These are phyloP conservation scores for Dichotomopilus funicola DNA, from an alignment of 2,329 filamentous ascomycete species.

Conservation along the genomic window DNA sequence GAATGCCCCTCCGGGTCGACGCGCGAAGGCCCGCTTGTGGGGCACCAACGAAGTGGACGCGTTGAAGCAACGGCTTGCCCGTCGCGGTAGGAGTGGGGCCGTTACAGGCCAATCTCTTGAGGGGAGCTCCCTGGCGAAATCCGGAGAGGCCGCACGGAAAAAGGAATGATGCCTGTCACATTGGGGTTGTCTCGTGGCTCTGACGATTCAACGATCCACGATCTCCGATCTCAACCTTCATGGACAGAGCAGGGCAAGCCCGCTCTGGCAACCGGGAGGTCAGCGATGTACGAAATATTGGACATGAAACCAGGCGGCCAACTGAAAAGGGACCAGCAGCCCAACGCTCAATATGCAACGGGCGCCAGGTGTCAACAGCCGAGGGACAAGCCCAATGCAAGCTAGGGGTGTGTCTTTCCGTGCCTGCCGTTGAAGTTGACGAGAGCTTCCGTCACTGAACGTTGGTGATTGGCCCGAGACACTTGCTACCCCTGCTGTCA, in stretches of 20 bases:
- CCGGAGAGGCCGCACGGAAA: neutral
- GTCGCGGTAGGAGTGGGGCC: neutral
- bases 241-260: too few relatives aligned
- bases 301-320: neutral
- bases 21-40: slow-evolving; percentile 15
- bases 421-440: neutral
- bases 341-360: too few relatives aligned
- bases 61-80: slow-evolving; percentile 9
- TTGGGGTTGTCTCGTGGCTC: neutral
- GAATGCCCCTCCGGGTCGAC: slow-evolving; percentile 9
- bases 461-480: slow-evolving; percentile 1
- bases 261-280: neutral
- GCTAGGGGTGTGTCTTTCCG: too few relatives aligned
- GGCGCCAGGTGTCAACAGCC: neutral
- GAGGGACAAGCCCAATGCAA: neutral
- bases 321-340: neutral
- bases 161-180: neutral
- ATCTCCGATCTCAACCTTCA: neutral
- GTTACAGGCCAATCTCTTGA: neutral
- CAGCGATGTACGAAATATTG: neutral
- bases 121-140: neutral
- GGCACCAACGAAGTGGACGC: slow-evolving; percentile 7
- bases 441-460: slow-evolving; percentile 4
- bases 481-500: slow-evolving; percentile 1
- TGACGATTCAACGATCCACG: neutral